A percentile compares a stretch with the other conserved stretches of the same genome.
Evolutionary conservation across 1,284 basidiomycete species (phyloP).

Genomic region (Porodaedalea pini): DNA sequence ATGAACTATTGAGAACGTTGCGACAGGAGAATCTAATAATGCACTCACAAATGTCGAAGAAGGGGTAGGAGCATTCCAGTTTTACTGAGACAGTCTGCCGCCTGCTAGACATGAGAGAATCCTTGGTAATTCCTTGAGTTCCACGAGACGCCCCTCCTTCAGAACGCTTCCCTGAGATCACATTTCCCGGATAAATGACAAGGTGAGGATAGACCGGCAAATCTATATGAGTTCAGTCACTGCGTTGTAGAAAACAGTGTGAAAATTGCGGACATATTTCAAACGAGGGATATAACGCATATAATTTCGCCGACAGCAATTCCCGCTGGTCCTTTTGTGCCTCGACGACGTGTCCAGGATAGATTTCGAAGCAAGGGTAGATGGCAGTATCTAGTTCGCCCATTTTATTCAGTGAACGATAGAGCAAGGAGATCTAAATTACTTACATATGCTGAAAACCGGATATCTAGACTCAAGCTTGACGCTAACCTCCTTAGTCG

Average conservation of each 20-base stretch:
- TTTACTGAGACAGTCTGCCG: not conserved
- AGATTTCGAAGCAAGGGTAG: slow-evolving; percentile 24
- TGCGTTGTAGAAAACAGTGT: not conserved
- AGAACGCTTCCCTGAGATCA: not conserved
- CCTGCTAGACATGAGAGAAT: not conserved
- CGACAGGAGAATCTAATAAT: not conserved
- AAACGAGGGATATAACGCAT: slow-evolving; percentile 8
- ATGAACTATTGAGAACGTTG: slow-evolving; percentile 3
- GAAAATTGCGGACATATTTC: slow-evolving; percentile 9
- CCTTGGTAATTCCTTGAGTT: too few relatives aligned
- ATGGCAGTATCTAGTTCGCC: slow-evolving; percentile 25
- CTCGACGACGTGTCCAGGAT: slow-evolving; percentile 14
- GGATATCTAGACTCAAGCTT: slow-evolving; percentile 15
- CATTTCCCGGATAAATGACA: slow-evolving; percentile 26
- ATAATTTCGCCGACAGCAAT: slow-evolving; percentile 11
- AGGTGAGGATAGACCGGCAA: slow-evolving; percentile 22
- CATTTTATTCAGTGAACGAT: not conserved
- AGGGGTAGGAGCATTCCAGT: slow-evolving; percentile 1
- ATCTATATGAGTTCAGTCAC: not conserved
- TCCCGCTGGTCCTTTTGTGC: slow-evolving; percentile 7
- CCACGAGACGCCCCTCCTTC: too few relatives aligned
- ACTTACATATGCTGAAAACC: slow-evolving; percentile 17
- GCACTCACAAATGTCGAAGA: slow-evolving; percentile 16
- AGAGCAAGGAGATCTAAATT: not conserved
- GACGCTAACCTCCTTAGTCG: not conserved